Percentiles rank a stretch among this genome's conserved stretches.
phyloP scores from a whole-genome alignment of 2,329 filamentous ascomycete genomes.

The Nemania diffusa region DNA sequence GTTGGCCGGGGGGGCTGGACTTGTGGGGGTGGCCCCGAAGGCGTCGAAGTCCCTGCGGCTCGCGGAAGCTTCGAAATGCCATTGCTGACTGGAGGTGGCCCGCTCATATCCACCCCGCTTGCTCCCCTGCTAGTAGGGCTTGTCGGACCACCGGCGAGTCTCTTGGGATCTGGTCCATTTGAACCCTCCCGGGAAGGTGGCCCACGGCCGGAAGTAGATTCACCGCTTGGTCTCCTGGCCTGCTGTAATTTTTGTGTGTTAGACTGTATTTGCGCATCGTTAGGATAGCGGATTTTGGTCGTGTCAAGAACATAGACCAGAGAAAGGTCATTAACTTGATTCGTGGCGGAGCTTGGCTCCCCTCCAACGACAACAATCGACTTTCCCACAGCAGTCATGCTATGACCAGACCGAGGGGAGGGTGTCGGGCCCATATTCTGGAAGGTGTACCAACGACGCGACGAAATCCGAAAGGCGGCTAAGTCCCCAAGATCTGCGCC shows the following conservation, averaged over 20 bases:
- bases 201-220: slow-evolving; percentile 49
- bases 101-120: slow-evolving; percentile 54
- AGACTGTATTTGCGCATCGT: slow-evolving; percentile 67
- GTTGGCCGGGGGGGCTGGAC: slow-evolving; percentile 64
- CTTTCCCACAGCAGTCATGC: slow-evolving; percentile 95
- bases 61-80: slow-evolving; percentile 55
- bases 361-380: slow-evolving; percentile 92
- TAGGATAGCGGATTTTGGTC: slow-evolving; percentile 94
- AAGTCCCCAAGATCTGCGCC: slow-evolving; percentile 92
- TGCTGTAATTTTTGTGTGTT: slow-evolving; percentile 55
- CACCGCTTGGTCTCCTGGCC: slow-evolving; percentile 56
- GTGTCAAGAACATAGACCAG: slow-evolving; percentile 94
- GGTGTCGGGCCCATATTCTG: slow-evolving; percentile 99
- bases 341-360: slow-evolving; percentile 88
- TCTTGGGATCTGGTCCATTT: slow-evolving; percentile 63
- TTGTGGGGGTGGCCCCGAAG: slow-evolving; percentile 65
- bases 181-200: slow-evolving; percentile 63
- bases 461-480: slow-evolving; percentile 79
- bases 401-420: slow-evolving; percentile 92
- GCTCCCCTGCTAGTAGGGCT: slow-evolving; percentile 57
- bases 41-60: slow-evolving; percentile 52
- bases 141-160: slow-evolving; percentile 51
- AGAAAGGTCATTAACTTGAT: slow-evolving; percentile 84
- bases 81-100: slow-evolving; percentile 48
- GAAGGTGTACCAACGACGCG: slow-evolving; percentile 97